phyloP scores from a whole-genome alignment of 2,329 filamentous ascomycete species.

The Scedosporium aurantiacum region DNA sequence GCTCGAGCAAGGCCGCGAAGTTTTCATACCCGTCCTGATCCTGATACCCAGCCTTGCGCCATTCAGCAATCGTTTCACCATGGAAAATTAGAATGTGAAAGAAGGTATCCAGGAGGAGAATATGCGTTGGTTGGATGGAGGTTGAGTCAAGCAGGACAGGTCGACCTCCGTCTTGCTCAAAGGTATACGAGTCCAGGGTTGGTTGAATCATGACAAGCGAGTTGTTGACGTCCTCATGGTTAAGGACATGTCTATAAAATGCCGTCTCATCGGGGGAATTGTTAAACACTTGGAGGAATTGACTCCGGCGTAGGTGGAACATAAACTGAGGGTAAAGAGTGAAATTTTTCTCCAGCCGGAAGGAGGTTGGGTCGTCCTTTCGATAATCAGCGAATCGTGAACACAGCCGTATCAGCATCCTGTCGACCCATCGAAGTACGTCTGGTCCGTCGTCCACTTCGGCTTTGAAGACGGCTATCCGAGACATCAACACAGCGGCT shows the following conservation, averaged over 20 bases:
- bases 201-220: slow-evolving; percentile 98
- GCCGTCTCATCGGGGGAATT: slow-evolving; percentile 98
- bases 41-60: slow-evolving; percentile 96
- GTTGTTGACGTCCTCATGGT: slow-evolving; percentile 94
- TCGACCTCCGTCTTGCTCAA: slow-evolving; percentile 85
- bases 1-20: slow-evolving; percentile 75
- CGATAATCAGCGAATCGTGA: slow-evolving; percentile 95
- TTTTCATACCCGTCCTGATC: slow-evolving; percentile 98
- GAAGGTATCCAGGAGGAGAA: slow-evolving; percentile 92
- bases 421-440: slow-evolving; percentile 92
- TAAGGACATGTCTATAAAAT: slow-evolving; percentile 95
- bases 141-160: slow-evolving; percentile 94
- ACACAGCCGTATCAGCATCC: slow-evolving; percentile 95
- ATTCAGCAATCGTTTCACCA: slow-evolving; percentile 93
- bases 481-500: slow-evolving; percentile 94
- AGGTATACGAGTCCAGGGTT: slow-evolving; percentile 91
- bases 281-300: slow-evolving; percentile 98
- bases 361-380: slow-evolving; percentile 95
- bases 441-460: slow-evolving; percentile 98
- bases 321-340: slow-evolving; percentile 98
- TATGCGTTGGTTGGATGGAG: slow-evolving; percentile 88
- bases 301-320: slow-evolving; percentile 95
- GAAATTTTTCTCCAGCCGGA: slow-evolving; percentile 97
- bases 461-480: slow-evolving; percentile 97
- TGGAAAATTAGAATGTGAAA: slow-evolving; percentile 99